Evolutionary conservation across 2,329 filamentous ascomycete species (phyloP).

Genomic region (Aaosphaeria pasadenensis): DNA sequence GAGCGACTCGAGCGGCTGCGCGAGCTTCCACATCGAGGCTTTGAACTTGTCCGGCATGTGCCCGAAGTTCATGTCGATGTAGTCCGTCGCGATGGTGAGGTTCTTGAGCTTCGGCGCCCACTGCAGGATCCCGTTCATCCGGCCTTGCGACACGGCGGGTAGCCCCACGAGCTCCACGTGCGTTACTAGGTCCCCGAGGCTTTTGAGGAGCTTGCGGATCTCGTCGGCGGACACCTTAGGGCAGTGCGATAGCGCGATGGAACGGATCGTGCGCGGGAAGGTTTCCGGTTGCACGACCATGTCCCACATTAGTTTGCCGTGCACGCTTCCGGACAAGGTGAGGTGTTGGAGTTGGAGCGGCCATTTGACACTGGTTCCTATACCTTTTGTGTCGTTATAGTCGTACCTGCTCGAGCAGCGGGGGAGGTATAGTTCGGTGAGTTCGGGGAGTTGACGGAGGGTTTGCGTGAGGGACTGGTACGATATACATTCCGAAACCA

Average conservation of each 20-base stretch:
- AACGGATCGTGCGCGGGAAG: slow-evolving; percentile 26
- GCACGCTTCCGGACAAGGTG: slow-evolving; percentile 43
- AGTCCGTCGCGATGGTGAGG: slow-evolving; percentile 46
- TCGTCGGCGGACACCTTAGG: slow-evolving; percentile 36
- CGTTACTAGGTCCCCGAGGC: slow-evolving; percentile 29
- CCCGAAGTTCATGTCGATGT: slow-evolving; percentile 43
- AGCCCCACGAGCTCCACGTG: slow-evolving; percentile 40
- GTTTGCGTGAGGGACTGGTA: slow-evolving; percentile 51
- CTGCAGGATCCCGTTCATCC: slow-evolving; percentile 41
- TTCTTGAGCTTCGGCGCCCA: slow-evolving; percentile 38
- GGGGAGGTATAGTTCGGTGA: slow-evolving; percentile 48
- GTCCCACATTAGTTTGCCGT: slow-evolving; percentile 41
- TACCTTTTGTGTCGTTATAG: slow-evolving; percentile 14
- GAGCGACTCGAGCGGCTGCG: slow-evolving; percentile 36
- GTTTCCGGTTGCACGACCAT: slow-evolving; percentile 29
- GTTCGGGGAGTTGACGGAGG: slow-evolving; percentile 43
- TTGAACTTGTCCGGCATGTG: slow-evolving; percentile 15
- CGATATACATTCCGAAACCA: slow-evolving; percentile 51
- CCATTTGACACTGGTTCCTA: slow-evolving; percentile 36
- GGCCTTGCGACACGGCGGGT: slow-evolving; percentile 35
- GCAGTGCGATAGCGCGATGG: slow-evolving; percentile 41
- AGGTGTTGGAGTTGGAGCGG: slow-evolving; percentile 43
- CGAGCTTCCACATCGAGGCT: slow-evolving; percentile 9
- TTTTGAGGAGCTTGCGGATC: slow-evolving; percentile 37
- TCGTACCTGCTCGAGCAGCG: slow-evolving; percentile 33